Base-by-base conservation (phyloP, 2,329 filamentous ascomycete species). In the Sordariomycetes sp. region DNA sequence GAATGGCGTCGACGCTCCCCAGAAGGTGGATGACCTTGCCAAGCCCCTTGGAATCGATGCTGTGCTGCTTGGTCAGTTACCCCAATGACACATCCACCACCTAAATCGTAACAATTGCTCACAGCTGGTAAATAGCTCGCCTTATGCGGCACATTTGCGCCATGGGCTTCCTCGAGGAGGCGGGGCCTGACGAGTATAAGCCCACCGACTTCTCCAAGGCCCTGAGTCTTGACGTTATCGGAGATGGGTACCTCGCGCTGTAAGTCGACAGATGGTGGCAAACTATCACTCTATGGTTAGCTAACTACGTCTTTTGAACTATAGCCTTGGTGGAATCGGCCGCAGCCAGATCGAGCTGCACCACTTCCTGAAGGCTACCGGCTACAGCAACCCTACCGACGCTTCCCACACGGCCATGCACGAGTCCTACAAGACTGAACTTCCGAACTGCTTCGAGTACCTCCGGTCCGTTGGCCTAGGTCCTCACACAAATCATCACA, bases 101-200 rank as follows among this genome's bases (percentile, higher is more conserved):
- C 12, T 1, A 60, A 16, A 25, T 24, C 32, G 37, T 10, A 48
- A 11, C 10, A 11, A 28, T 3, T 35, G 28, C 52, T 54, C 16
- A 54, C 52, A 37, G 52, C 16, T 24, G 8, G 10, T 22, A 18
- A 11, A 34, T 46, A 60, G 64, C 60, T 11, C 70, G 71, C 7
- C 61, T 74, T 43, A 64, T 75, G 63, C 64, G 69, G 16, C 73
- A 75, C 58, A 60, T 75, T 0, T 65, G 64, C 0, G 68, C 71
- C 1, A 73, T 74, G 69, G 72, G 73, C 0, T 71, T 74, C 60
- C 62, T 76, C 50, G 62, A 63, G 0, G 72, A 75, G 60, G 65
- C 66, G 0, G 69, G 64, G 0, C 57, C 59, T 0, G 70, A 75
- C 51, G 65, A 69, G 43, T 76, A 74, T 61, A 62, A 63, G 61